Evolutionary conservation across 2,329 filamentous ascomycete species (phyloP).

Genomic region (Pseudogymnoascus destructans): DNA sequence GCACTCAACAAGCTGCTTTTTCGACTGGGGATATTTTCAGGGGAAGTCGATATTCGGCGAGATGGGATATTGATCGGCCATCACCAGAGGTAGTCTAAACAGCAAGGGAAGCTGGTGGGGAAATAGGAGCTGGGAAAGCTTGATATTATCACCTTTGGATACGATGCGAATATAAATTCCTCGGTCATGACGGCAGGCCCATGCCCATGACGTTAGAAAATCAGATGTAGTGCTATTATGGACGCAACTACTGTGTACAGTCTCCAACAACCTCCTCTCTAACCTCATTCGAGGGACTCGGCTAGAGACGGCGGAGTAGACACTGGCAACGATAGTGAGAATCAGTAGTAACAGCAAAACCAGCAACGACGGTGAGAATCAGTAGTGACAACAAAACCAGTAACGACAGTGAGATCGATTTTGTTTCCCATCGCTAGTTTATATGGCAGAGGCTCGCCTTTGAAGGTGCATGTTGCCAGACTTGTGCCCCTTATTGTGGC

Average conservation of each 20-base stretch:
- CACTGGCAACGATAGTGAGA: not conserved
- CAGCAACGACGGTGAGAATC: not conserved
- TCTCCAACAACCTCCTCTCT: too few relatives aligned
- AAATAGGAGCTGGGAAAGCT: not conserved
- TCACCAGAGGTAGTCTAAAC: not conserved
- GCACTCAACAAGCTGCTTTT: not conserved
- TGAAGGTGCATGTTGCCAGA: too few relatives aligned
- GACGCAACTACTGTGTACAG: too few relatives aligned
- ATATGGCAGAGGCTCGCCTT: too few relatives aligned
- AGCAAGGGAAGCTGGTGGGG: not conserved
- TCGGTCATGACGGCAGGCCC: too few relatives aligned
- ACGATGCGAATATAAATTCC: not conserved
- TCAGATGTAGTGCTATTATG: too few relatives aligned
- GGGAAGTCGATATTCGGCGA: not conserved
- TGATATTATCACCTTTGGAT: not conserved
- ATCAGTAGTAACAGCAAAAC: not conserved
- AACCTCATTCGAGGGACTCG: too few relatives aligned
- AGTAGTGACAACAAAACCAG: not conserved
- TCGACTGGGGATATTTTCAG: not conserved
- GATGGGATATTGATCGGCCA: not conserved
- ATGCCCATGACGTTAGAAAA: too few relatives aligned
- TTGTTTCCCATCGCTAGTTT: too few relatives aligned
- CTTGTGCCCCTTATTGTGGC: too few relatives aligned
- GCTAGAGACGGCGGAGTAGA: too few relatives aligned
- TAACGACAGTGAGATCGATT: too few relatives aligned